Evolutionary conservation across 1,139 yeast species (phyloP).

Genomic region (Scheffersomyces cryptocercus): DNA sequence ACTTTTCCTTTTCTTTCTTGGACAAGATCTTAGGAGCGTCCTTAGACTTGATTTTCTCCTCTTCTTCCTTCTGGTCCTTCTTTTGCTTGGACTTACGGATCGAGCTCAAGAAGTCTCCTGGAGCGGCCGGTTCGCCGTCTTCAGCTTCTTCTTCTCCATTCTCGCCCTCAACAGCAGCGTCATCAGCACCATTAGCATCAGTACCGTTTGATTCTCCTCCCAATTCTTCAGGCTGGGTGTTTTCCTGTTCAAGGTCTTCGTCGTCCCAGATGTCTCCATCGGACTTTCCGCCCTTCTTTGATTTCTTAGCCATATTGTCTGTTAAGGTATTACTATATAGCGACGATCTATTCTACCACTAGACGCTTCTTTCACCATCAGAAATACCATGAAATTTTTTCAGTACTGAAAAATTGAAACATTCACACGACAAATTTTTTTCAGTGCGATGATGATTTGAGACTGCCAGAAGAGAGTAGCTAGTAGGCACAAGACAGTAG

Average conservation of each 20-base stretch:
- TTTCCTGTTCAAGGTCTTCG: conserved; percentile 68
- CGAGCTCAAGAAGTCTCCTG: conserved; percentile 77
- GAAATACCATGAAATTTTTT: conserved; percentile 12
- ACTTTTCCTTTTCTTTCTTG: conserved; percentile 96
- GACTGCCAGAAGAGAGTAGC: too few species aligned
- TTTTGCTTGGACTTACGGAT: conserved; percentile 78
- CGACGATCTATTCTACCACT: too few species aligned
- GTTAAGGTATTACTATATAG: neutral
- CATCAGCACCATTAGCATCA: conserved; percentile 9
- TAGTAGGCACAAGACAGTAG: too few species aligned
- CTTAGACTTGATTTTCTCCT: conserved; percentile 46
- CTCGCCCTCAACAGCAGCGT: conserved; percentile 7
- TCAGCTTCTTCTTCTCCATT: conserved; percentile 26
- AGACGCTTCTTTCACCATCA: neutral
- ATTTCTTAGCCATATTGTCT: conserved; percentile 47
- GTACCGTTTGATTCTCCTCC: conserved; percentile 29
- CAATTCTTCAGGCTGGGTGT: conserved; percentile 58
- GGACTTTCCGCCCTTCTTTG: conserved; percentile 49
- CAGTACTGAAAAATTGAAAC: conserved; percentile 2
- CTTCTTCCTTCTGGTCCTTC: conserved; percentile 60
- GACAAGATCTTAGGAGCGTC: conserved; percentile 77
- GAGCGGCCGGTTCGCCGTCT: conserved; percentile 36
- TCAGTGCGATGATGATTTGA: neutral
- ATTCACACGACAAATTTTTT: conserved; percentile 10
- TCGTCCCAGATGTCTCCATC: conserved; percentile 80